phyloP scores from a whole-genome alignment of 1,284 basidiomycete species.

The Leccinum holopus region DNA sequence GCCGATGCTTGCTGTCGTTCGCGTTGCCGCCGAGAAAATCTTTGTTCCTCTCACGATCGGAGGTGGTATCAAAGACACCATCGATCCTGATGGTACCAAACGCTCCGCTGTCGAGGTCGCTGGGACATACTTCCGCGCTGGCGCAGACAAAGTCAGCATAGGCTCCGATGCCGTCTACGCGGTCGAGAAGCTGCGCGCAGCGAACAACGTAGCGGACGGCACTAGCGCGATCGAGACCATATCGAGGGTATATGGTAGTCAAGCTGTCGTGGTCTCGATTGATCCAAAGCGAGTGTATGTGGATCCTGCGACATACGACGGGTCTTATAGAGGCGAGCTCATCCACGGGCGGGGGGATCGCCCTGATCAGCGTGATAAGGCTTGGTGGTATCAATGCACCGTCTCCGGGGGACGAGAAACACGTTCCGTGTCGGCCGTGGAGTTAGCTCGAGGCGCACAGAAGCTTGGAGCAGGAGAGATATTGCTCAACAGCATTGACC shows the following conservation, averaged over 20 bases:
- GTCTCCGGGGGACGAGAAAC: conserved; percentile 89
- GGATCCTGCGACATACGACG: conserved; percentile 62
- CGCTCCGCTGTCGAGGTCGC: conserved; percentile 92
- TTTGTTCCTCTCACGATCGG: conserved; percentile 99
- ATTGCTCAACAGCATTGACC: conserved; percentile 94
- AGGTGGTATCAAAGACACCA: conserved; percentile 95
- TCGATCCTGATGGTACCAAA: conserved; percentile 92
- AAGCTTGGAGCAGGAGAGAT: conserved; percentile 93
- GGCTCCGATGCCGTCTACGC: conserved; percentile 95
- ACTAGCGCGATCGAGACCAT: conserved; percentile 95
- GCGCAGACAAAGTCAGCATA: conserved; percentile 98
- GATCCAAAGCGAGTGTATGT: conserved; percentile 93
- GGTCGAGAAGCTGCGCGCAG: conserved; percentile 77
- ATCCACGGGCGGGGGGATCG: conserved; percentile 53
- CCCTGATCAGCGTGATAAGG: conserved; percentile 63
- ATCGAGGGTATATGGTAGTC: conserved; percentile 87
- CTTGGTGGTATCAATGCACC: conserved; percentile 99
- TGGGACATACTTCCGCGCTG: conserved; percentile 93
- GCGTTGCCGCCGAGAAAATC: conserved; percentile 84
- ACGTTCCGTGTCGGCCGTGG: conserved; percentile 88
- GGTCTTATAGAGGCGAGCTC: conserved; percentile 69
- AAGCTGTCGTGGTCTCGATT: conserved; percentile 97
- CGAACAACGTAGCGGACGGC: conserved; percentile 54
- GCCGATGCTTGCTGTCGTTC: conserved; percentile 96
- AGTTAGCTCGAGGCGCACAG: conserved; percentile 89